phyloP scores from a whole-genome alignment of 192 early-diverging fungal species.

The Coemansia sp. region DNA sequence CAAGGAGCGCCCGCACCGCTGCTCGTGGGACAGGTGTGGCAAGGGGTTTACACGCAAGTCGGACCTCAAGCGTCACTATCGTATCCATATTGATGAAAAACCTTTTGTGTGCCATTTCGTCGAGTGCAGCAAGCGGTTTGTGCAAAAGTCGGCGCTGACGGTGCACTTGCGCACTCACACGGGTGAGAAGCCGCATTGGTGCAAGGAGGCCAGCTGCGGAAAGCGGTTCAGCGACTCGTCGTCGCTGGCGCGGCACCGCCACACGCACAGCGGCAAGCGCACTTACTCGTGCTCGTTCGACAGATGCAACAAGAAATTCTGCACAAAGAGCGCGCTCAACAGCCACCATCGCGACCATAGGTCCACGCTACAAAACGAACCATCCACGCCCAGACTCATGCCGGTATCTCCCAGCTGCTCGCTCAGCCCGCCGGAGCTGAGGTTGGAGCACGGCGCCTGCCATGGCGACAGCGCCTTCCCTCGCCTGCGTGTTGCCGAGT shows the following conservation, averaged over 20 bases:
- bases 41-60: slow-evolving; percentile 72
- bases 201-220: slow-evolving; percentile 69
- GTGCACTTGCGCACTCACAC: slow-evolving; percentile 81
- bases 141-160: slow-evolving; percentile 82
- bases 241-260: slow-evolving; percentile 75
- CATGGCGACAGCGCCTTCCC: slow-evolving; percentile 7
- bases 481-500: slow-evolving; percentile 18
- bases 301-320: slow-evolving; percentile 56
- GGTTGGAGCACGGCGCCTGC: background rate
- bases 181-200: slow-evolving; percentile 74
- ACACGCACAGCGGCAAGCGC: slow-evolving; percentile 78
- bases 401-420: background rate
- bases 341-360: slow-evolving; percentile 44
- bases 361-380: slow-evolving; percentile 12
- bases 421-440: background rate
- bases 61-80: slow-evolving; percentile 75
- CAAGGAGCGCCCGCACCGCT: slow-evolving; percentile 54
- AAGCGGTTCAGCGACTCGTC: slow-evolving; percentile 82
- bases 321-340: slow-evolving; percentile 48
- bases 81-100: slow-evolving; percentile 81
- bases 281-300: slow-evolving; percentile 66
- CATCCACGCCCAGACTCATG: background rate
- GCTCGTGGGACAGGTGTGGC: slow-evolving; percentile 62
- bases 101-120: slow-evolving; percentile 68
- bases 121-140: slow-evolving; percentile 80